A percentile compares a stretch with the other conserved stretches of the same genome.
Conservation (phyloP, 2,329 filamentous ascomycete genomes). For the Alternaria sp. region DNA sequence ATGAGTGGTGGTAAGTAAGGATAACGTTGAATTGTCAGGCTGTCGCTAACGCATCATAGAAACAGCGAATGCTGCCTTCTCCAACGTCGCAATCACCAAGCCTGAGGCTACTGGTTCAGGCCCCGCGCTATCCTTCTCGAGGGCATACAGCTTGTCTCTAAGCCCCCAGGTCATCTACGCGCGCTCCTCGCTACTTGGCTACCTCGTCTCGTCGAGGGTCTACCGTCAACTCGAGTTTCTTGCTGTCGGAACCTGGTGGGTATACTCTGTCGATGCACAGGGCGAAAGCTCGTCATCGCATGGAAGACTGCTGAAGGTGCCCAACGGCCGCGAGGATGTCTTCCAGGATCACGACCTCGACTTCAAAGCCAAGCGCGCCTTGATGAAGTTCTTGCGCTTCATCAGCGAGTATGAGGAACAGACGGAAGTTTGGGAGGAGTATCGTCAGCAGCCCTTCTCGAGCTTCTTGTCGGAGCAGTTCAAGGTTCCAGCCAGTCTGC, state of each 20-base stretch:
- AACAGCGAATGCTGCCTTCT: slow-evolving; percentile 29
- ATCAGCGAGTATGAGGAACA: slow-evolving; percentile 74
- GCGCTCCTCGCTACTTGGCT: slow-evolving; percentile 76
- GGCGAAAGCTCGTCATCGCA: background rate
- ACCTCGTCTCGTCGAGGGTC: slow-evolving; percentile 86
- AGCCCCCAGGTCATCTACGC: slow-evolving; percentile 88
- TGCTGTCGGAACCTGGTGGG: slow-evolving; percentile 91
- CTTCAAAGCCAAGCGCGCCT: slow-evolving; percentile 77
- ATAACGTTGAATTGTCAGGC: background rate
- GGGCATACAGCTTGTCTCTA: slow-evolving; percentile 82
- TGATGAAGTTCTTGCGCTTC: slow-evolving; percentile 96
- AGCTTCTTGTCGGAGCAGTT: slow-evolving; percentile 64
- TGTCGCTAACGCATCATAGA: slow-evolving; percentile 20
- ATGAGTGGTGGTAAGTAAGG: slow-evolving; percentile 42
- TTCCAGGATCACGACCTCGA: slow-evolving; percentile 80
- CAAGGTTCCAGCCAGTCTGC: slow-evolving; percentile 67
- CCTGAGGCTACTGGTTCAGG: slow-evolving; percentile 25
- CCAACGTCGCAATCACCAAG: slow-evolving; percentile 44
- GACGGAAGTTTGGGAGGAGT: slow-evolving; percentile 63
- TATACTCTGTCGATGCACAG: slow-evolving; percentile 59
- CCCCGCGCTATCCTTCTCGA: slow-evolving; percentile 64
- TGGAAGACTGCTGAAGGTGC: slow-evolving; percentile 70
- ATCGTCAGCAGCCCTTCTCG: slow-evolving; percentile 62
- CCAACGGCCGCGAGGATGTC: slow-evolving; percentile 89
- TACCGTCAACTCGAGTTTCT: slow-evolving; percentile 92